Evolutionary conservation across 176 grass and related monocot species (phyloP).

Genomic region (Triticum aestivum): DNA sequence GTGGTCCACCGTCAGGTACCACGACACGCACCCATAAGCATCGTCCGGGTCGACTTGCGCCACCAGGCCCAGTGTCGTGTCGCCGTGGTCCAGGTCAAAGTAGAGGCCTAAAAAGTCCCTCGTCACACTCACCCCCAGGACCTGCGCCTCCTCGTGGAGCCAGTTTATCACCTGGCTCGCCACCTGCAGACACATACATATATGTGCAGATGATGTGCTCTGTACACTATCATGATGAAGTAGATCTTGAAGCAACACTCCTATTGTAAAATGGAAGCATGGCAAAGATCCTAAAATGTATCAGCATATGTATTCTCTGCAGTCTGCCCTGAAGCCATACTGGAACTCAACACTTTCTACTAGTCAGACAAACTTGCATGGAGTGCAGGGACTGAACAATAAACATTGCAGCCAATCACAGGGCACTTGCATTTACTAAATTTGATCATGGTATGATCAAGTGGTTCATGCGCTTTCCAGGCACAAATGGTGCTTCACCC

Average conservation of each 20-base stretch:
- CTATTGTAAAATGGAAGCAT: neutral
- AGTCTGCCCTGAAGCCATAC: neutral
- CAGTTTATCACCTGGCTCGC: slow-evolving; percentile 85
- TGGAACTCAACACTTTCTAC: neutral
- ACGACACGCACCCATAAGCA: slow-evolving; percentile 58
- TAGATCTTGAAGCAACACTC: neutral
- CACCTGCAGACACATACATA: slow-evolving; percentile 41
- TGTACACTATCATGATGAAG: neutral
- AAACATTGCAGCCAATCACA: neutral
- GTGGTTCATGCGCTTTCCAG: slow-evolving; percentile 5
- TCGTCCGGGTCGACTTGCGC: slow-evolving; percentile 71
- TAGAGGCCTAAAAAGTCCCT: slow-evolving; percentile 86
- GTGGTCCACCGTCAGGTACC: slow-evolving; percentile 60
- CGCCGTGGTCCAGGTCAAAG: slow-evolving; percentile 78
- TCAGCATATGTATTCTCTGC: neutral
- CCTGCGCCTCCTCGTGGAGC: slow-evolving; percentile 79
- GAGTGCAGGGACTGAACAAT: neutral
- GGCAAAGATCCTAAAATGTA: neutral
- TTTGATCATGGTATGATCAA: neutral
- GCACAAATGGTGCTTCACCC: slow-evolving; percentile 11
- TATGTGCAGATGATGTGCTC: neutral
- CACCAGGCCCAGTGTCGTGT: slow-evolving; percentile 62
- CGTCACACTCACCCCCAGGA: slow-evolving; percentile 74
- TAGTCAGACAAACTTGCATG: neutral
- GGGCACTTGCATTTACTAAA: neutral